These are phyloP conservation scores for Crucibulum parvulum DNA, from an alignment of 1,284 basidiomycete species.

Conservation along the genomic window DNA sequence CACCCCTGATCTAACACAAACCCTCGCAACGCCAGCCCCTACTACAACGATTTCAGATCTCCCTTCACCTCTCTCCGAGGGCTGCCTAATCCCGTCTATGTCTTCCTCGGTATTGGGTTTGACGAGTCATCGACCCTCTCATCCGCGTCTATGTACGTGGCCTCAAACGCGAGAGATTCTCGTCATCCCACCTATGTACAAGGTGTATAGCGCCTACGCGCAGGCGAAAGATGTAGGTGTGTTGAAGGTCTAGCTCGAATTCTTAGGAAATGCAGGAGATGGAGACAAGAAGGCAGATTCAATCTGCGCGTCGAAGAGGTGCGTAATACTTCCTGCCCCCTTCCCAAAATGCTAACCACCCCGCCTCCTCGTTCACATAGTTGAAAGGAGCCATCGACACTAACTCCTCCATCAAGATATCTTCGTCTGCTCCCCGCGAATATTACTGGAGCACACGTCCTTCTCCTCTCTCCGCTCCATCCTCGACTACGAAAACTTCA, in stretches of 20 bases:
- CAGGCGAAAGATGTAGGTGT: constrained; percentile 94
- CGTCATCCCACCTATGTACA: constrained; percentile 95
- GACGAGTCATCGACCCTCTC: constrained; percentile 98
- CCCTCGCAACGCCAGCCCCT: constrained; percentile 86
- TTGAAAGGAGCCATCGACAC: constrained; percentile 73
- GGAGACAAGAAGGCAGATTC: constrained; percentile 82
- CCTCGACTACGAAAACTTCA: constrained; percentile 85
- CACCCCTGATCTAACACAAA: constrained; percentile 35
- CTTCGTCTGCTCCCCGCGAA: constrained; percentile 97
- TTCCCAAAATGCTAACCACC: neutral
- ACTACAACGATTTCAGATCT: constrained; percentile 81
- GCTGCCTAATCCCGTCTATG: constrained; percentile 71
- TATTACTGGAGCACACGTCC: constrained; percentile 91
- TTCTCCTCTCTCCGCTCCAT: constrained; percentile 78
- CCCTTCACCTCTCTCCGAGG: constrained; percentile 77
- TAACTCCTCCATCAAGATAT: constrained; percentile 88
- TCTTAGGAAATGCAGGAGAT: constrained; percentile 62
- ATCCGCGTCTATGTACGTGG: constrained; percentile 85
- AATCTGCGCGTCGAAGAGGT: constrained; percentile 82
- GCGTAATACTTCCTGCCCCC: constrained; percentile 11
- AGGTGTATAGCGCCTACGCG: constrained; percentile 97
- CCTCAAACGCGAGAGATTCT: constrained; percentile 86
- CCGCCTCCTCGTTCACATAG: constrained; percentile 42
- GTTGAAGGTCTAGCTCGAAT: constrained; percentile 81
- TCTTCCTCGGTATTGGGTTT: constrained; percentile 96